Evolutionary conservation across 345 rosid genomes (phyloP).

Genomic region (Citrus sp.): DNA sequence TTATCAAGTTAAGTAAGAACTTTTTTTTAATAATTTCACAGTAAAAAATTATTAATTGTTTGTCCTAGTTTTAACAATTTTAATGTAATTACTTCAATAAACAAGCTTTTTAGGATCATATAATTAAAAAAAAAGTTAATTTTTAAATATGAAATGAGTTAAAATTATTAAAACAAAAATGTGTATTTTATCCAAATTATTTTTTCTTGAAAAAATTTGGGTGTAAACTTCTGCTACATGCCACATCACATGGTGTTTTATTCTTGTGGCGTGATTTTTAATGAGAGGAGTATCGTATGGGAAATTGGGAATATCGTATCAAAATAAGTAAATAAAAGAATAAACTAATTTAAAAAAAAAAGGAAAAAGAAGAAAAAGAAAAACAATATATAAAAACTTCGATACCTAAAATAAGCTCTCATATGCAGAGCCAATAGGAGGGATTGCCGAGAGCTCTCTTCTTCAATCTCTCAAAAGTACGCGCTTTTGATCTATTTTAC

Average conservation of each 20-base stretch:
- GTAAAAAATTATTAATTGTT: too few species aligned
- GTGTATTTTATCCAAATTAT: too few species aligned
- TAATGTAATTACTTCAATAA: too few species aligned
- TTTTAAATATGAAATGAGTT: too few species aligned
- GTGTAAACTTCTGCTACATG: neutral
- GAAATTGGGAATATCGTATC: slow-evolving; percentile 4
- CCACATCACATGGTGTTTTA: neutral
- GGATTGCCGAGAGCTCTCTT: slow-evolving; percentile 9
- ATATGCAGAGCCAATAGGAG: neutral
- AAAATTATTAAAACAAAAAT: too few species aligned
- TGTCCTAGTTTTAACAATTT: too few species aligned
- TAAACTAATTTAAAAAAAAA: neutral
- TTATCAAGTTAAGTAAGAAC: too few species aligned
- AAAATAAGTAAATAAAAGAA: neutral
- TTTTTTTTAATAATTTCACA: too few species aligned
- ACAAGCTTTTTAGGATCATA: too few species aligned
- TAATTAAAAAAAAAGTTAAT: too few species aligned
- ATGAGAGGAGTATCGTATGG: neutral
- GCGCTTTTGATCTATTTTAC: neutral
- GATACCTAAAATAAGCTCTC: neutral
- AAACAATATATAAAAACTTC: neutral
- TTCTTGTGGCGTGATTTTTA: neutral
- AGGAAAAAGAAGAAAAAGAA: neutral
- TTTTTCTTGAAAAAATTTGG: too few species aligned
- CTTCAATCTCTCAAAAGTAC: slow-evolving; percentile 11